Evolutionary conservation across 495 filamentous ascomycete species (phyloP).

Genomic region (Podospora pseudopauciseta): DNA sequence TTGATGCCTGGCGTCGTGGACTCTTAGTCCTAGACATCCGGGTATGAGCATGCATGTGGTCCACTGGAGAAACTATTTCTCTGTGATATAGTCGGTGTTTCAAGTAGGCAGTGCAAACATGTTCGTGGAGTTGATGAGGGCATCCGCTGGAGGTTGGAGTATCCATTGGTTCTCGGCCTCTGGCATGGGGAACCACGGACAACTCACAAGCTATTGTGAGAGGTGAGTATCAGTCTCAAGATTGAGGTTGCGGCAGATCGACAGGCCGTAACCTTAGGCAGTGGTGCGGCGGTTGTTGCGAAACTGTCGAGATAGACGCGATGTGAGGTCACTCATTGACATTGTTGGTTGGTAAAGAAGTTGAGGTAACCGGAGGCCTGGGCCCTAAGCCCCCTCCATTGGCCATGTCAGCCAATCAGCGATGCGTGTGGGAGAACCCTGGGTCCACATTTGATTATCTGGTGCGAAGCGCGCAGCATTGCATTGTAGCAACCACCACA

Average conservation of each 20-base stretch:
- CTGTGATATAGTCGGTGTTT: not conserved
- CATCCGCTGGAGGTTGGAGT: not conserved
- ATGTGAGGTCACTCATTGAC: not conserved
- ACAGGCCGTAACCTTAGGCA: not conserved
- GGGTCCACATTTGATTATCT: not conserved
- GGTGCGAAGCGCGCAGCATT: not conserved
- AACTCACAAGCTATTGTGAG: not conserved
- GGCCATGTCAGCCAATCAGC: not conserved
- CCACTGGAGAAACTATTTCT: not conserved
- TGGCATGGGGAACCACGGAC: not conserved
- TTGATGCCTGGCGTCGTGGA: not conserved
- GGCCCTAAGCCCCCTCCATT: not conserved
- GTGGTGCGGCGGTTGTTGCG: slow-evolving; percentile 3
- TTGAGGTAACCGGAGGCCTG: slow-evolving; percentile 4
- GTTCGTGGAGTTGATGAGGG: not conserved
- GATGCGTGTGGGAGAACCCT: not conserved
- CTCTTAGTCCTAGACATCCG: not conserved
- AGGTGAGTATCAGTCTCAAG: not conserved
- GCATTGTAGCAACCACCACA: not conserved
- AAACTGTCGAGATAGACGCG: slow-evolving; percentile 3
- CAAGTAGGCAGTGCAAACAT: not conserved
- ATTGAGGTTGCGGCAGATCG: slow-evolving; percentile 4
- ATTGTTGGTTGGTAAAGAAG: not conserved
- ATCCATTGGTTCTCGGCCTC: not conserved
- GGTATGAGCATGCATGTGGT: not conserved